Percentiles rank a stretch among this genome's conserved stretches.
phyloP scores from a whole-genome alignment of 805 yeast species.

The Cyberlindnera mycetangii region DNA sequence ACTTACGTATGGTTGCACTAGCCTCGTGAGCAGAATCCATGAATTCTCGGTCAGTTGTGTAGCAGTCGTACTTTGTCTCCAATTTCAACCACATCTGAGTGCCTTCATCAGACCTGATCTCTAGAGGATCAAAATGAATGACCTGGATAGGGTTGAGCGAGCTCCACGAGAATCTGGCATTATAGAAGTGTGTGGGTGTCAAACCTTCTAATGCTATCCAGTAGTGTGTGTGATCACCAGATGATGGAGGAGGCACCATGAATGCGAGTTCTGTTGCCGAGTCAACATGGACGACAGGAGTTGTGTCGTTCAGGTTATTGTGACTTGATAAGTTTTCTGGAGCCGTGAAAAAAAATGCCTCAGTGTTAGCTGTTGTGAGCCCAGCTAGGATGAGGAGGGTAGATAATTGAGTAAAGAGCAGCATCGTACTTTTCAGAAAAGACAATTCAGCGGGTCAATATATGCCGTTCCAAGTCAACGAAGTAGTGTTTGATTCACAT shows the following conservation, averaged over 20 bases:
- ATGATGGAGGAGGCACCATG: constrained; percentile 10
- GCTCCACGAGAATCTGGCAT: constrained; percentile 26
- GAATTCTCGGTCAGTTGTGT: constrained; percentile 11
- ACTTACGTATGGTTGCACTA: constrained; percentile 14
- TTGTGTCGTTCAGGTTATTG: constrained; percentile 1
- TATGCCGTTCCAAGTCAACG: no score
- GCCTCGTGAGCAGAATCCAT: constrained; percentile 10
- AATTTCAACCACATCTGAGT: constrained; percentile 9
- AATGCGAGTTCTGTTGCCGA: background rate
- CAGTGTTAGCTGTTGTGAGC: constrained; percentile 18
- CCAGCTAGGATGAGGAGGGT: no score
- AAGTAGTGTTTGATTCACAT: no score
- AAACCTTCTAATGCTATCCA: constrained; percentile 9
- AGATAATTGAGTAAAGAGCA: no score
- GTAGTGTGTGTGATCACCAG: background rate
- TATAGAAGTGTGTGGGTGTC: constrained; percentile 6
- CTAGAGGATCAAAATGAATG: constrained; percentile 12
- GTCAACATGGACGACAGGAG: constrained; percentile 5
- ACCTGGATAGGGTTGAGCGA: constrained; percentile 24
- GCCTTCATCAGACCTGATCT: constrained; percentile 4
- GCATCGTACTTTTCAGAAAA: no score
- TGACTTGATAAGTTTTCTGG: constrained; percentile 1
- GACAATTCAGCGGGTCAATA: no score
- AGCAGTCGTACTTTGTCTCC: constrained; percentile 17
- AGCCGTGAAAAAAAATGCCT: constrained; percentile 19